Base-by-base conservation (phyloP, 495 filamentous ascomycete genomes). In the Cladorrhinum samala region DNA sequence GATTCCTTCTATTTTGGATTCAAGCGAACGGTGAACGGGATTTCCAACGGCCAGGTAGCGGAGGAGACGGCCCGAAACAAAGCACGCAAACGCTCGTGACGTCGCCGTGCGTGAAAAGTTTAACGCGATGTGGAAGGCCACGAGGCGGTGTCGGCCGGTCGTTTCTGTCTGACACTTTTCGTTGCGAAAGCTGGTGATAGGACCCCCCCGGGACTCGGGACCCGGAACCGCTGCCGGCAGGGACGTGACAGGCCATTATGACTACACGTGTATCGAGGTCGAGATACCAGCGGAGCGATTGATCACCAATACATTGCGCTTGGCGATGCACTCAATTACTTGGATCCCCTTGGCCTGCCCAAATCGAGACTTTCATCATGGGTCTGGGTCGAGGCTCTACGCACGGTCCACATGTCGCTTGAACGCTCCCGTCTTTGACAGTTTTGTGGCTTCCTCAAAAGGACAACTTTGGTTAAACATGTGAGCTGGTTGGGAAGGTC, bases 381-480 rank as follows among this genome's bases (percentile, higher is more conserved):
- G 39, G 17, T 41, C 39, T 41, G 5, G 36, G 45, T 14, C 1
- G 20, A 20, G n/a, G 14, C 38, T 2, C 1, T 18, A 23, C 19
- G 54, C 54, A 57, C 49, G 49, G 54, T 52, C 54, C 54, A 52
- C 48, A 56, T 52, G 18, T 51, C 11, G 11, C 30, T 37, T 7
- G 30, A 14, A 6, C 7, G 30, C 7, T 7, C 7, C 7, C 14
- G 30, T 41, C n/a, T 41, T 14, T 41, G 11, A 14, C 39, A 5
- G 39, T 8, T 5, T 17, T 14, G 4, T 41, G 39, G 27, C 27
- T 33, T 33, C 6, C 27, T 33, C 27, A 33, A 33, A 33, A 11
- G n/a, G n/a, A n/a, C n/a, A n/a, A n/a, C n/a, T n/a, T n/a, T n/a
- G n/a, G n/a, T n/a, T n/a, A n/a, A n/a, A n/a, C n/a, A n/a, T n/a